Conservation (phyloP, 2,329 filamentous ascomycete species). For the Fusarium albosuccineum region DNA sequence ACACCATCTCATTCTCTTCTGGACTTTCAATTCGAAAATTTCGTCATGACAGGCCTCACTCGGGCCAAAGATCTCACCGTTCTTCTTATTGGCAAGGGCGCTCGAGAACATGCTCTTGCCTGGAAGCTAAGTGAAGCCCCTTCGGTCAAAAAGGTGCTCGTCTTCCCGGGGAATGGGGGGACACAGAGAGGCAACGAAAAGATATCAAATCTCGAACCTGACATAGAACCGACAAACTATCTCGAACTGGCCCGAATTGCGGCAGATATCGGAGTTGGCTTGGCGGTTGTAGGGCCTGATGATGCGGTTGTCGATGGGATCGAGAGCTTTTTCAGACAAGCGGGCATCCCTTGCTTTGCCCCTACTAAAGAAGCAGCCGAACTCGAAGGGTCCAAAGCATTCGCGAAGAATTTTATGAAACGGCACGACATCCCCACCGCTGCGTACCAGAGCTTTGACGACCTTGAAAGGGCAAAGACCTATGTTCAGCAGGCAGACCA, state of each 20-base stretch:
- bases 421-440: slow-evolving; percentile 80
- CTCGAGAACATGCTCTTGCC: slow-evolving; percentile 80
- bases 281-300: slow-evolving; percentile 82
- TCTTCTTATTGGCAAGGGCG: slow-evolving; percentile 80
- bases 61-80: slow-evolving; percentile 51
- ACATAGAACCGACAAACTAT: slow-evolving; percentile 68
- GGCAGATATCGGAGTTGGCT: slow-evolving; percentile 70
- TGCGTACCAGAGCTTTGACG: slow-evolving; percentile 75
- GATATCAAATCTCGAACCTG: slow-evolving; percentile 63
- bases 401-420: slow-evolving; percentile 85
- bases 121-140: slow-evolving; percentile 79
- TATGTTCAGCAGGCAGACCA: slow-evolving; percentile 73
- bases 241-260: slow-evolving; percentile 71
- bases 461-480: slow-evolving; percentile 68
- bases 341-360: slow-evolving; percentile 74
- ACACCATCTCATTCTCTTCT: too few relatives aligned
- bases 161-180: slow-evolving; percentile 75
- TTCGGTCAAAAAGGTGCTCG: slow-evolving; percentile 70
- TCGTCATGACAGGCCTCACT: too few relatives aligned
- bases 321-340: slow-evolving; percentile 73
- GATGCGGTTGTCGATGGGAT: slow-evolving; percentile 82
- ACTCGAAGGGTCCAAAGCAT: slow-evolving; percentile 84
- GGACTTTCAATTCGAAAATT: too few relatives aligned
- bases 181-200: slow-evolving; percentile 65
- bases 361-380: slow-evolving; percentile 76